Evolutionary conservation across 257 asterid genomes (phyloP).

Genomic region (Apocynum venetum): DNA sequence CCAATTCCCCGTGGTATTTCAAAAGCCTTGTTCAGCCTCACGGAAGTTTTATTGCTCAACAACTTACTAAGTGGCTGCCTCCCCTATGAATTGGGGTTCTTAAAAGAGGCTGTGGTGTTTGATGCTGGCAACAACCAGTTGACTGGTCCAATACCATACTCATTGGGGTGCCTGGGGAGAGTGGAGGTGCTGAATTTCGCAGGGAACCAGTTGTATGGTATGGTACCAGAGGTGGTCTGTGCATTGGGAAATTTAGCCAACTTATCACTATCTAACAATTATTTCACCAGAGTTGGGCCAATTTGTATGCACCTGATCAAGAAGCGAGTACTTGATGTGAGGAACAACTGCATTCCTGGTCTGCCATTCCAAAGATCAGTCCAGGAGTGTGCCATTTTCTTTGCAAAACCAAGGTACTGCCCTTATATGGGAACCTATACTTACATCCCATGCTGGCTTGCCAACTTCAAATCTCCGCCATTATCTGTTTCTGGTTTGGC

Average conservation of each 20-base stretch:
- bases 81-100: conserved; percentile 57
- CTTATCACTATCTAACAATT: conserved; percentile 55
- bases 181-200: conserved; percentile 57
- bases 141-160: conserved; percentile 55
- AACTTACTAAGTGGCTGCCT: conserved; percentile 58
- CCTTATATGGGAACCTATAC: conserved; percentile 27
- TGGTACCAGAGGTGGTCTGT: conserved; percentile 61
- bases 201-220: conserved; percentile 48
- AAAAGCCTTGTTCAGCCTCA: conserved; percentile 23
- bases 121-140: conserved; percentile 51
- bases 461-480: conserved; percentile 22
- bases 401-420: conserved; percentile 44
- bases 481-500: conserved; percentile 22
- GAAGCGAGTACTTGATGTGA: conserved; percentile 58
- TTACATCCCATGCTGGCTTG: conserved; percentile 44
- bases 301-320: conserved; percentile 41
- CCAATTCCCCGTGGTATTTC: conserved; percentile 50
- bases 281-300: conserved; percentile 52
- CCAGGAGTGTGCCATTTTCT: conserved; percentile 46
- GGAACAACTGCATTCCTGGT: conserved; percentile 58
- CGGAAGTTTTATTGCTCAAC: conserved; percentile 53
- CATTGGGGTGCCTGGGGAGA: conserved; percentile 54
- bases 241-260: conserved; percentile 38
- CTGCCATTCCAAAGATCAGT: conserved; percentile 53
- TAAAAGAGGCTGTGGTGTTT: conserved; percentile 41